phyloP scores from a whole-genome alignment of 1,284 basidiomycete species.

The Spongiforma sp. region DNA sequence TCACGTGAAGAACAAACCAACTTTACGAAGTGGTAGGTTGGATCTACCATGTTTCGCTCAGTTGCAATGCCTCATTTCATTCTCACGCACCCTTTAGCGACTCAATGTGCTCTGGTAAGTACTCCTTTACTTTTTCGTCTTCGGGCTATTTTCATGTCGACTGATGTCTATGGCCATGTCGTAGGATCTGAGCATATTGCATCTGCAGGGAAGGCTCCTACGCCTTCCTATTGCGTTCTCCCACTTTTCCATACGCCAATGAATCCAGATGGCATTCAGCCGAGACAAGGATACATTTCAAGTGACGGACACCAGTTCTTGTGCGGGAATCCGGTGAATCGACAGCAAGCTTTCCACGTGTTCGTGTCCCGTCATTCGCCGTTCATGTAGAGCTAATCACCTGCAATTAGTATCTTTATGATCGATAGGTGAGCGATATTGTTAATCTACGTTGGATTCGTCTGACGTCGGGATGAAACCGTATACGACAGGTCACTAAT shows the following conservation, averaged over 20 bases:
- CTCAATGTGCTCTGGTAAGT: constrained; percentile 56
- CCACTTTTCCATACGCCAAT: constrained; percentile 58
- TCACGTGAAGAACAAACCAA: constrained; percentile 53
- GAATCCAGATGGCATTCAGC: constrained; percentile 29
- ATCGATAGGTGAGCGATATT: constrained; percentile 48
- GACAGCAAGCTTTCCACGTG: constrained; percentile 65
- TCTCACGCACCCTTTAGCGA: constrained; percentile 6
- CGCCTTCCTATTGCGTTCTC: constrained; percentile 57
- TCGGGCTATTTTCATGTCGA: background rate
- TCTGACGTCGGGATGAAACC: background rate
- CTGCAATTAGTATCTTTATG: constrained; percentile 51
- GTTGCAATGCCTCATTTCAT: background rate
- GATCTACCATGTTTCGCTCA: background rate
- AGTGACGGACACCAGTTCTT: constrained; percentile 51
- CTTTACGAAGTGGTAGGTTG: constrained; percentile 58
- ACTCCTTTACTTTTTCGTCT: background rate
- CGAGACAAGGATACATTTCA: constrained; percentile 54
- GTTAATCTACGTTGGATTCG: too few relatives aligned
- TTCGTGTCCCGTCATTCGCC: constrained; percentile 38
- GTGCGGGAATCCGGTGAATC: constrained; percentile 56
- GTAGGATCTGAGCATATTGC: constrained; percentile 46
- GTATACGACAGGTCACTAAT: constrained; percentile 49
- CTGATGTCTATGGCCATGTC: background rate
- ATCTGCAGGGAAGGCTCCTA: constrained; percentile 44
- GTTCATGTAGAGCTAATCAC: background rate